These are phyloP conservation scores for Clonostachys rhizophaga DNA, from an alignment of 2,329 filamentous ascomycete species.

Conservation along the genomic window DNA sequence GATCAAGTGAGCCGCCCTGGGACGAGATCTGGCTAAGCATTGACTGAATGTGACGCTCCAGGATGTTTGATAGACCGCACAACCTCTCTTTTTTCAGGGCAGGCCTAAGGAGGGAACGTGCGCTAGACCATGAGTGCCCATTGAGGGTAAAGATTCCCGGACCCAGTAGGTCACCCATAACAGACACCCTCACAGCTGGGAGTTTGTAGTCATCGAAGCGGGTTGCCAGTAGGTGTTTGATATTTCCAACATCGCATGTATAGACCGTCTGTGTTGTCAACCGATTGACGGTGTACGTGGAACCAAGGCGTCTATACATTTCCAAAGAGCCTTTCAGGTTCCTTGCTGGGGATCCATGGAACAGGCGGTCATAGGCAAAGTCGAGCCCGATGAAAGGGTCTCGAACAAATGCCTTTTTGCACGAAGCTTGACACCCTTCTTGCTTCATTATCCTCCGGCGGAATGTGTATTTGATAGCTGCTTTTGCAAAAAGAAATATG, in stretches of 20 bases:
- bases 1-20: slow-evolving; percentile 21
- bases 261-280: slow-evolving; percentile 25
- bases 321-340: slow-evolving; percentile 18
- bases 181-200: slow-evolving; percentile 24
- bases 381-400: slow-evolving; percentile 26
- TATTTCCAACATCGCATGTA: slow-evolving; percentile 42
- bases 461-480: no score
- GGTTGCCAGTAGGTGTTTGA: slow-evolving; percentile 48
- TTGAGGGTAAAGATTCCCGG: slow-evolving; percentile 43
- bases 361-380: slow-evolving; percentile 22
- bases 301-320: slow-evolving; percentile 18
- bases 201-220: slow-evolving; percentile 45
- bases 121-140: slow-evolving; percentile 38
- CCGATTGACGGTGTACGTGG: slow-evolving; percentile 22
- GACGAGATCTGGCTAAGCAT: slow-evolving; percentile 27
- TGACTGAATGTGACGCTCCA: slow-evolving; percentile 25
- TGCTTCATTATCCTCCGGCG: no score
- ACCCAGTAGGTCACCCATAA: slow-evolving; percentile 33
- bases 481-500: no score
- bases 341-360: slow-evolving; percentile 12
- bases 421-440: slow-evolving; percentile 13
- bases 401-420: slow-evolving; percentile 13
- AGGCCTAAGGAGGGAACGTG: slow-evolving; percentile 26
- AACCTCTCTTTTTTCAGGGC: slow-evolving; percentile 25
- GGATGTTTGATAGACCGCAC: slow-evolving; percentile 12